These are phyloP conservation scores for Saturnispora gosingensis DNA, from an alignment of 805 yeast species.

Conservation along the genomic window DNA sequence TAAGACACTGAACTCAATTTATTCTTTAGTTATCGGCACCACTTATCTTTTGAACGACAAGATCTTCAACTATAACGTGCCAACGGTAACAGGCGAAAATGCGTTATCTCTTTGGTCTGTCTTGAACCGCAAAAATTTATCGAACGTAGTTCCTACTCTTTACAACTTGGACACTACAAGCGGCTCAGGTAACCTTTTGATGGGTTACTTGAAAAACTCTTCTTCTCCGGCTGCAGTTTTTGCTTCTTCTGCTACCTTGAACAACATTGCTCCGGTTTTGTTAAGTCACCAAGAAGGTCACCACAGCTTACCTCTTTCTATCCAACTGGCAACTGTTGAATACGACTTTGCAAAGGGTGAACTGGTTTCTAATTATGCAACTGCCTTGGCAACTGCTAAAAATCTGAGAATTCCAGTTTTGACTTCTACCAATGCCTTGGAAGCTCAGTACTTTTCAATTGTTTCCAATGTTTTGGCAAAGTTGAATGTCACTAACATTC, in stretches of 20 bases:
- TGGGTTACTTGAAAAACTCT: constrained; percentile 50
- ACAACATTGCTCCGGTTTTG: constrained; percentile 57
- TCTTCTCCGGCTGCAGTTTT: constrained; percentile 35
- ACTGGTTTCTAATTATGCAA: constrained; percentile 54
- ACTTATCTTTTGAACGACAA: constrained; percentile 41
- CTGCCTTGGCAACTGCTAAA: constrained; percentile 54
- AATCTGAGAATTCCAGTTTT: constrained; percentile 57
- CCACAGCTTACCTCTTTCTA: constrained; percentile 45
- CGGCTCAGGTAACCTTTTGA: constrained; percentile 73
- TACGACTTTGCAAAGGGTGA: constrained; percentile 45
- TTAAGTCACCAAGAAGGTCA: constrained; percentile 26
- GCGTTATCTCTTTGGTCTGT: constrained; percentile 59
- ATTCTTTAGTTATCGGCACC: constrained; percentile 44
- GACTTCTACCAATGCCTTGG: constrained; percentile 52
- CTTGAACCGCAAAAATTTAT: constrained; percentile 40
- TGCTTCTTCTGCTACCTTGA: constrained; percentile 61
- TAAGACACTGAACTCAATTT: constrained; percentile 44
- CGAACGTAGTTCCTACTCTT: constrained; percentile 51
- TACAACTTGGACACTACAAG: constrained; percentile 61
- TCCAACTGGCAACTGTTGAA: constrained; percentile 71
- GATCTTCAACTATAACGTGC: constrained; percentile 48
- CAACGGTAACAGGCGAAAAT: constrained; percentile 30
- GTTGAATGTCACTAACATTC: constrained; percentile 54
- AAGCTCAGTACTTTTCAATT: constrained; percentile 59
- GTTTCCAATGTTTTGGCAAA: constrained; percentile 57